Base-by-base conservation (phyloP, 2,329 filamentous ascomycete genomes). In the Fusarium sterilihyphosum region DNA sequence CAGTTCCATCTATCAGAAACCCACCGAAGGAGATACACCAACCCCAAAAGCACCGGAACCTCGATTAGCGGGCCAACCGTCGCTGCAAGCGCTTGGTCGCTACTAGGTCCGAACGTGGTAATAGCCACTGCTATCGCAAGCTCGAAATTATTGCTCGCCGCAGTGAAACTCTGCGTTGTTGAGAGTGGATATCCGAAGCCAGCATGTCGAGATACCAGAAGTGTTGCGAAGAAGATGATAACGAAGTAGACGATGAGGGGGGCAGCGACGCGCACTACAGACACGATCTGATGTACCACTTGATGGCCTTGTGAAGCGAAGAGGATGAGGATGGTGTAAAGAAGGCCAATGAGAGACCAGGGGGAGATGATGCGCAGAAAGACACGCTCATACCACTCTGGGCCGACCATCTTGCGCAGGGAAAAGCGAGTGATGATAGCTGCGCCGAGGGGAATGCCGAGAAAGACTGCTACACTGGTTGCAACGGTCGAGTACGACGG, bases 101-200 rank as follows among this genome's bases (percentile, higher is more conserved):
- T 96, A 46, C 92, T 85, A 0, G 92, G 88, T 0, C 94, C 95
- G 82, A 93, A 97, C 0, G 92, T 92, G 0, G 94, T 92, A 7
- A 97, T 91, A 0, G 93, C 93, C 0, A 98, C 94, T 0, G 94
- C 94, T 82, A 98, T 97, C 0, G 95, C 94, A 31, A 98, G 85
- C 84, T 98, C 95, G 78, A 98, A 98, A 80, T 98, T 97, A 80
- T 98, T 98, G 81, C 94, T 97, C 2, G 94, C 93, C 0, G 94
- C 95, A 0, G 94, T 97, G 78, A 97, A 96, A 79, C 93, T 95
- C 83, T 97, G 94, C 5, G 94, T 96, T 17, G 88, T 87, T 3
- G 89, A 88, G 2, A 95, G 81, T 41, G 87, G 87, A 80, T 97
- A 97, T 0, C 90, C 90, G 67, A 95, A 95, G 0, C 94, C 92